Base-by-base conservation (phyloP, 176 grass and related monocot species). In the Avena sativa region DNA sequence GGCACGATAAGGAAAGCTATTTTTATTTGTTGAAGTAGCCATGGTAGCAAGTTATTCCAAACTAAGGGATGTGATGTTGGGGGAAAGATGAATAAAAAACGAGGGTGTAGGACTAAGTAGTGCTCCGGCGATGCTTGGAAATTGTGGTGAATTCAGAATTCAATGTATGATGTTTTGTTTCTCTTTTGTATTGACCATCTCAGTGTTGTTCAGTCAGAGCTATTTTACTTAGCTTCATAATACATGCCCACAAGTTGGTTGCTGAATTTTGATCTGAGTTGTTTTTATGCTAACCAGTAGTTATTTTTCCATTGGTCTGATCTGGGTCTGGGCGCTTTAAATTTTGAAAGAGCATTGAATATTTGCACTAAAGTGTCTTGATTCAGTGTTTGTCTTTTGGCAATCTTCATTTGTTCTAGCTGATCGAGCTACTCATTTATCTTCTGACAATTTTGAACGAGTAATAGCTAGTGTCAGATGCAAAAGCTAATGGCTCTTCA, bases 161-260 rank as follows among this genome's bases (percentile, higher is more conserved):
- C 28, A 17, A 1, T 9, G 14, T 30, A 28, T 75, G 71, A 12
- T 74, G 1, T 56, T 55, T 16, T 52, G 12, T 81, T 28, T 65
- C 44, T 48, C 6, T 50, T 74, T 75, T 48, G 46, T 51, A 49
- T 50, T 21, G 12, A 74, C 44, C 44, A 74, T 25, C 43, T 73
- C 12, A 13, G 70, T 48, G 43, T 23, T 48, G 43, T 46, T 6
- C 44, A 48, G n/a, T 75, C 72, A 14, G 12, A 14, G 47, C 12
- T 51, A 15, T 28, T 14, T 75, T 28, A 25, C 6, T 75, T 28
- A 71, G 34, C 34, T 71, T 71, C 67, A 71, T 38, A 3, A 69
- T 21, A 48, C 44, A 50, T 50, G 44, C 71, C 44, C 71, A 74
- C n/a, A 25, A 74, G 46, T 74, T 74, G 71, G 71, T 75, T 51